Evolutionary conservation across 129 eudicot genomes (phyloP), one percentile per base, ranked within the genome.

Genomic region (carrot (Daucus carota)): DNA sequence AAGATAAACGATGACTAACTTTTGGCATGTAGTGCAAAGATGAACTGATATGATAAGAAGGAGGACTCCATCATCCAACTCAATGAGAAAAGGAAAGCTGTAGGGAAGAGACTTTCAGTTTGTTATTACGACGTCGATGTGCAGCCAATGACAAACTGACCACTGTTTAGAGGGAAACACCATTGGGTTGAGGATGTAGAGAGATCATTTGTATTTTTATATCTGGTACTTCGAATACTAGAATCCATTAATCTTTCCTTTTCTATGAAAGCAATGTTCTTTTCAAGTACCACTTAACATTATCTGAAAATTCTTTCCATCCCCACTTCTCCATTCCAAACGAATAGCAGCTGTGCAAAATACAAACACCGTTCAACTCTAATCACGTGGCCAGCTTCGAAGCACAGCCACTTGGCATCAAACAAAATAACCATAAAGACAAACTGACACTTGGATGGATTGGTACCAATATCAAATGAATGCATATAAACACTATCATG

Each of bases 31-130:
- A 46, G 41, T 47, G 14, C 69, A 33, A 22, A 63, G 44, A 57
- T 15, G 18, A 26, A 43, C 32, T 78, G 8, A 54, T 59, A 42
- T 48, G 80, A 78, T 80, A 78, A 81, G 79, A 79, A 40, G 59
- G 76, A 73, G 47, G 85, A 54, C 83, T 73, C 82, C 76, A 41
- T 81, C 85, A 78, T 47, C 85, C 83, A 84, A 54, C 77, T 54
- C 77, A 74, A 52, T 8, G 28, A 1, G 85, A 79, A 76, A 78
- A 76, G 15, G 77, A 82, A 76, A 70, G 76, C 65, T 45, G 70
- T 62, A 65, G 44, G 18, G 43, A 44, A 48, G 66, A 34, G 18
- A 70, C 32, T n/a, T 70, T 70, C 10, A 40, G 45, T 38, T 20
- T 70, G 32, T 22, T 22, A 12, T n/a, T 24, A 22, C 13, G 74